Percentiles rank a stretch among this genome's conserved stretches.
Conservation (phyloP, 805 yeast genomes). For the Komagataella mondaviorum region DNA sequence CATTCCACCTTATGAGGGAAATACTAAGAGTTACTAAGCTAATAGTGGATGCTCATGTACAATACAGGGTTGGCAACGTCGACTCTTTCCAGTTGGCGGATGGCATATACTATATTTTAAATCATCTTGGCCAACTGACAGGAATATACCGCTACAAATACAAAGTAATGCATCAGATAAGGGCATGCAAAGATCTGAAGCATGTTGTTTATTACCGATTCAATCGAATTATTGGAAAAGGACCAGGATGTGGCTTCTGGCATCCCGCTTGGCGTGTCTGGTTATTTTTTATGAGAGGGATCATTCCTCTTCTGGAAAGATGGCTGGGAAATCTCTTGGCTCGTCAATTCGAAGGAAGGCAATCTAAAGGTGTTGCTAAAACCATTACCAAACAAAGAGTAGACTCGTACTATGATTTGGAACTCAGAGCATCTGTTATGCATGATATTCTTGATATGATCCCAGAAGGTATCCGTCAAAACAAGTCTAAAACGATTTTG, state of each 20-base stretch:
- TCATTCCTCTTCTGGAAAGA: constrained; percentile 80
- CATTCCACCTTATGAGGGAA: constrained; percentile 90
- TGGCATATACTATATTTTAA: constrained; percentile 79
- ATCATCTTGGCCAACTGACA: constrained; percentile 90
- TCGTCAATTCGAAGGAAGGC: constrained; percentile 93
- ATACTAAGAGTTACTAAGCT: constrained; percentile 72
- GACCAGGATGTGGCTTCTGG: constrained; percentile 99
- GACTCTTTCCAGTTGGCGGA: constrained; percentile 94
- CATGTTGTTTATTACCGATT: constrained; percentile 82
- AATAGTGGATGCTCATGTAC: constrained; percentile 88
- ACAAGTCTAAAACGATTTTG: constrained; percentile 71
- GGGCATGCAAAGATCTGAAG: constrained; percentile 90
- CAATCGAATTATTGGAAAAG: constrained; percentile 82
- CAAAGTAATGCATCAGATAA: constrained; percentile 95
- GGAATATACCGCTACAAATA: constrained; percentile 96
- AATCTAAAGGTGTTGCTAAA: constrained; percentile 82
- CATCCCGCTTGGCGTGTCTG: constrained; percentile 98
- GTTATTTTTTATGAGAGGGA: constrained; percentile 86
- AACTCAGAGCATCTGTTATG: constrained; percentile 86
- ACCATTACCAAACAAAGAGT: constrained; percentile 92
- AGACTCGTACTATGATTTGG: constrained; percentile 90
- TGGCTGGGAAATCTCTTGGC: constrained; percentile 90
- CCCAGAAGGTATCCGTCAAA: constrained; percentile 85
- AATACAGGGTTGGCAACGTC: constrained; percentile 75
- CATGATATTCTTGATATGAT: constrained; percentile 95